Base-by-base conservation (phyloP, 2,329 filamentous ascomycete species). In the Epichloe sibirici region DNA sequence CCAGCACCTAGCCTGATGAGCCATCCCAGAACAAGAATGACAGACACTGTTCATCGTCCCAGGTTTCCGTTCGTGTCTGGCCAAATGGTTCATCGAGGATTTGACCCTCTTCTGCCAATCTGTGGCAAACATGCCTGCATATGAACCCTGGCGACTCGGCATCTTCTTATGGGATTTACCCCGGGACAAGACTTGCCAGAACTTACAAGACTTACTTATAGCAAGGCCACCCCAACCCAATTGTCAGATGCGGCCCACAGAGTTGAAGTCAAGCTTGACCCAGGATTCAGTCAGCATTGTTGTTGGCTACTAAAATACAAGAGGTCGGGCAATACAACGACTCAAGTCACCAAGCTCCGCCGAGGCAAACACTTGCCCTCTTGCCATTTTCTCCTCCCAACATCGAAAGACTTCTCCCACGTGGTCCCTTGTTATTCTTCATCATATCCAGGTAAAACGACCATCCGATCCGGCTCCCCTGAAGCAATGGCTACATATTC, bases 401-500 rank as follows among this genome's bases (percentile, higher is more conserved):
- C 15, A n/a, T 38, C 17, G 12, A 8, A 21, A 2, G 5, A 0
- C 5, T 15, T 25, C 28, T 39, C 12, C n/a, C n/a, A 21, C 17
- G 17, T 21, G 17, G 17, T 21, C 17, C 17, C 17, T 42, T 23
- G 13, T 42, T 42, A 8, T 35, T 35, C 12, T 12, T 35, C 34
- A 42, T 43, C 21, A 49, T 21, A 21, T 21, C 17, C 17, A 21
- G 17, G 17, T 2, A 1, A 31, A 44, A 5, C 42, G 13, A 39
- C 7, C 37, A 39, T 13, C 7, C 5, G 17, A 21, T 21, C 17
- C 17, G 17, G 9, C 6, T 12, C n/a, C 12, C 28, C 47, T 49
- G 49, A 49, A 51, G 50, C 45, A 40, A 55, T 62, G 59, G 58
- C 60, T 55, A 56, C 58, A 49, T 59, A 62, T 51, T 61, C 47